Conservation (phyloP, 164 flowering plant genomes). For the Vitis amurensis region DNA sequence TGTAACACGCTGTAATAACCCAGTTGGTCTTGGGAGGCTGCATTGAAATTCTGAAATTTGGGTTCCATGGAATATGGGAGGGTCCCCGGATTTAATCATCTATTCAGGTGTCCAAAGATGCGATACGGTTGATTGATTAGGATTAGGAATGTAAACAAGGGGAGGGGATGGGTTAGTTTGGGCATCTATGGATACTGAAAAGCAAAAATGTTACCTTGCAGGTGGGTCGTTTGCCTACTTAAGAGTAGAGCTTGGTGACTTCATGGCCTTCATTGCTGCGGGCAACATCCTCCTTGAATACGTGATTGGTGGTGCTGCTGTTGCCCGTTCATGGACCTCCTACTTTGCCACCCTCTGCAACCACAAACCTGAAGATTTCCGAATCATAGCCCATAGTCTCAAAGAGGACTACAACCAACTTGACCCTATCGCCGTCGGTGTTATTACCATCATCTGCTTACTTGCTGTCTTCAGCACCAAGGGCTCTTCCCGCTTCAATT, state of each 20-base stretch:
- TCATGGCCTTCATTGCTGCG: conserved; percentile 64
- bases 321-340: conserved; percentile 72
- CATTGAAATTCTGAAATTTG: too few relatives aligned
- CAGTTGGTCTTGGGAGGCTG: too few relatives aligned
- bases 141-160: too few relatives aligned
- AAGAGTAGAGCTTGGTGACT: conserved; percentile 64
- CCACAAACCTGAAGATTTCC: conserved; percentile 42
- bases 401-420: conserved; percentile 40
- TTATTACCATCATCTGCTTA: conserved; percentile 32
- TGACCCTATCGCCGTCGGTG: conserved; percentile 57
- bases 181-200: too few relatives aligned
- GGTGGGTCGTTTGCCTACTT: conserved; percentile 70
- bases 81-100: too few relatives aligned
- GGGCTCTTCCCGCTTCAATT: conserved; percentile 58
- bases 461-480: conserved; percentile 52
- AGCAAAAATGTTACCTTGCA: conserved; percentile 6
- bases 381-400: conserved; percentile 31
- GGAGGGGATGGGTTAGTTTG: too few relatives aligned
- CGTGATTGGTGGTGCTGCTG: conserved; percentile 50
- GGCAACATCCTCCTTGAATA: conserved; percentile 71
- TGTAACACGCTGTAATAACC: too few relatives aligned
- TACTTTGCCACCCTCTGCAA: conserved; percentile 66
- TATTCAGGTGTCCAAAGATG: too few relatives aligned
- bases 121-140: too few relatives aligned
- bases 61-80: too few relatives aligned